A percentile compares a stretch with the other conserved stretches of the same genome.
phyloP scores from a whole-genome alignment of 331 rosid genomes.

The Malus hybrid region DNA sequence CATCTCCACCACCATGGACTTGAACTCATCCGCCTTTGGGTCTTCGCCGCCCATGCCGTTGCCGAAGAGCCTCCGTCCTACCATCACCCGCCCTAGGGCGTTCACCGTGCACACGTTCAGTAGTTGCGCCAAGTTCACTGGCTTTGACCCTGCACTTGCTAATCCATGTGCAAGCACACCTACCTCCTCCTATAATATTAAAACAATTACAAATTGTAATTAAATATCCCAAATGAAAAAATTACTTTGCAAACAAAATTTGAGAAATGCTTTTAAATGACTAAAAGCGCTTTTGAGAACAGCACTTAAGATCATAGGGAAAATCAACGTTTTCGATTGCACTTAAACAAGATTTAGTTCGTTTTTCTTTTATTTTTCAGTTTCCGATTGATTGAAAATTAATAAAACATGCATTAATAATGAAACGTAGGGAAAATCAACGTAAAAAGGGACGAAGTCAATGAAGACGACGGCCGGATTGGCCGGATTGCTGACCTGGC shows the following conservation, averaged over 20 bases:
- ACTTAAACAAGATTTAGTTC: too few relatives aligned
- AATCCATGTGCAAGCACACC: slow-evolving; percentile 31
- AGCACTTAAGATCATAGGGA: too few relatives aligned
- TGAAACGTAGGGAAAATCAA: not conserved
- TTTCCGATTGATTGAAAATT: too few relatives aligned
- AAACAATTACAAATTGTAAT: not conserved
- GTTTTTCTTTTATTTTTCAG: too few relatives aligned
- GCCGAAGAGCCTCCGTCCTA: slow-evolving; percentile 53
- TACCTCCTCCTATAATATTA: slow-evolving; percentile 48
- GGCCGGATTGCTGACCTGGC: slow-evolving; percentile 40
- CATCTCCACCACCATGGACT: slow-evolving; percentile 66
- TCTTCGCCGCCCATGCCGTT: slow-evolving; percentile 40
- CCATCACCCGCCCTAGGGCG: slow-evolving; percentile 52
- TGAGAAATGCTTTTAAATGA: too few relatives aligned
- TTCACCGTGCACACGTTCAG: slow-evolving; percentile 57
- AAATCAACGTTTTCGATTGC: too few relatives aligned
- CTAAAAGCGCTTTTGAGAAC: too few relatives aligned
- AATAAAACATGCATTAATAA: not conserved
- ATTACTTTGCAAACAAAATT: too few relatives aligned
- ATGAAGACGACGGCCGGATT: not conserved
- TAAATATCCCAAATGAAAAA: too few relatives aligned
- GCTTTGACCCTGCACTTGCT: slow-evolving; percentile 26
- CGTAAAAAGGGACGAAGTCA: not conserved
- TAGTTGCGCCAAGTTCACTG: slow-evolving; percentile 42
- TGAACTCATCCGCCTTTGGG: slow-evolving; percentile 48